Percentiles rank a stretch among this genome's conserved stretches.
phyloP scores from a whole-genome alignment of 129 eudicot genomes.

The Pittosporum tobira region DNA sequence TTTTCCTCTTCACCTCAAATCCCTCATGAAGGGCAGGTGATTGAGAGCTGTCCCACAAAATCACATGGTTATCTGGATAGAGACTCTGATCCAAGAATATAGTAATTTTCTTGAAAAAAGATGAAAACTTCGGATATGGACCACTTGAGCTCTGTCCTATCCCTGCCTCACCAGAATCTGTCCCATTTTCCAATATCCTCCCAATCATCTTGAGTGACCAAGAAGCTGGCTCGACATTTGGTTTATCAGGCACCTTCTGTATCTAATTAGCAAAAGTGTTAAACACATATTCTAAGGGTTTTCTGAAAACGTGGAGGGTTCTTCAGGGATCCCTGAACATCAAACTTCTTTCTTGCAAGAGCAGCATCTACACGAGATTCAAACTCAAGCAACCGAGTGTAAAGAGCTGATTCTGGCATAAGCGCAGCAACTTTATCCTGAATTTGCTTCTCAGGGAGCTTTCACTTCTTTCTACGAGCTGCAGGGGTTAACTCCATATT shows the following conservation, averaged over 20 bases:
- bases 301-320: slow-evolving; percentile 52
- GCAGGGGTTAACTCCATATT: slow-evolving; percentile 89
- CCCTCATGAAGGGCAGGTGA: slow-evolving; percentile 75
- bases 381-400: slow-evolving; percentile 60
- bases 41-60: slow-evolving; percentile 83
- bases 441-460: slow-evolving; percentile 50
- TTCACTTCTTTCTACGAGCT: slow-evolving; percentile 58
- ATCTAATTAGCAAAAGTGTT: slow-evolving; percentile 68
- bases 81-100: slow-evolving; percentile 71
- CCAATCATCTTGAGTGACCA: slow-evolving; percentile 90
- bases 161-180: slow-evolving; percentile 28
- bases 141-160: slow-evolving; percentile 14
- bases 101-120: slow-evolving; percentile 80
- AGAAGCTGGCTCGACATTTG: slow-evolving; percentile 47
- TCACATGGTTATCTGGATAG: slow-evolving; percentile 83
- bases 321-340: slow-evolving; percentile 55
- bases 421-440: slow-evolving; percentile 70
- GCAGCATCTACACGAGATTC: slow-evolving; percentile 77
- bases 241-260: slow-evolving; percentile 19
- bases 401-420: slow-evolving; percentile 80
- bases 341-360: slow-evolving; percentile 60
- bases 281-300: slow-evolving; percentile 55
- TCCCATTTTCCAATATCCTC: slow-evolving; percentile 54
- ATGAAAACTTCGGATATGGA: slow-evolving; percentile 60
- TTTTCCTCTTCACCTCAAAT: slow-evolving; percentile 81